Evolutionary conservation across 768 basidiomycete genomes (phyloP).

Genomic region (Pleurotus eryngii): DNA sequence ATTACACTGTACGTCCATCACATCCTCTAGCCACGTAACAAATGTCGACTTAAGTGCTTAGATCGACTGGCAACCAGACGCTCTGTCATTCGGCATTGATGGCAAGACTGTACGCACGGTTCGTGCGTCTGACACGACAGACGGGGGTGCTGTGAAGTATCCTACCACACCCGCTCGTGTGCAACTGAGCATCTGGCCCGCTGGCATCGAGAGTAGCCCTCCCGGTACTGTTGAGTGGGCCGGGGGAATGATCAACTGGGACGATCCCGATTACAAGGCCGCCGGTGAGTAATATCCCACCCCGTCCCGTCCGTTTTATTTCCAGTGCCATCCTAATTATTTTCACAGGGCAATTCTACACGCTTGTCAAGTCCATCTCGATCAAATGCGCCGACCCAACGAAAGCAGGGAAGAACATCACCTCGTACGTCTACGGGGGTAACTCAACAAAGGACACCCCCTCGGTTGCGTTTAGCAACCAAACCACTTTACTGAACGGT

Average conservation of each 20-base stretch:
- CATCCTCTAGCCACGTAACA: not conserved
- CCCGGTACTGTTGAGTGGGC: conserved; percentile 76
- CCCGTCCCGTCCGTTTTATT: not conserved
- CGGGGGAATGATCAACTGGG: conserved; percentile 81
- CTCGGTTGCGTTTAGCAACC: conserved; percentile 54
- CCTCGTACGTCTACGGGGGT: conserved; percentile 61
- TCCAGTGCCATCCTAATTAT: not conserved
- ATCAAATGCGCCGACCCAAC: conserved; percentile 59
- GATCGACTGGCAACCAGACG: conserved; percentile 79
- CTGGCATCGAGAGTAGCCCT: conserved; percentile 59
- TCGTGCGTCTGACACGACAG: conserved; percentile 53
- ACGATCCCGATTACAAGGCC: conserved; percentile 69
- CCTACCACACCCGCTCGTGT: conserved; percentile 79
- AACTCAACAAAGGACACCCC: conserved; percentile 55
- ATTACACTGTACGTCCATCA: conserved; percentile 57
- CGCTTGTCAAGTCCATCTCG: conserved; percentile 56
- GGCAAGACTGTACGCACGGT: conserved; percentile 69
- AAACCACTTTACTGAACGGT: conserved; percentile 50
- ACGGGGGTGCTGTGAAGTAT: conserved; percentile 60
- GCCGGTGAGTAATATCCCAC: conserved; percentile 40
- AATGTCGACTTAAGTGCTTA: conserved; percentile 22
- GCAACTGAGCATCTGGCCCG: conserved; percentile 84
- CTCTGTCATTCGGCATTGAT: conserved; percentile 67
- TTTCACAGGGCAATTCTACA: conserved; percentile 63
- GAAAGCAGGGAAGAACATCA: conserved; percentile 40